Conservation (phyloP, 345 rosid genomes). For the Ceriops decandra region DNA sequence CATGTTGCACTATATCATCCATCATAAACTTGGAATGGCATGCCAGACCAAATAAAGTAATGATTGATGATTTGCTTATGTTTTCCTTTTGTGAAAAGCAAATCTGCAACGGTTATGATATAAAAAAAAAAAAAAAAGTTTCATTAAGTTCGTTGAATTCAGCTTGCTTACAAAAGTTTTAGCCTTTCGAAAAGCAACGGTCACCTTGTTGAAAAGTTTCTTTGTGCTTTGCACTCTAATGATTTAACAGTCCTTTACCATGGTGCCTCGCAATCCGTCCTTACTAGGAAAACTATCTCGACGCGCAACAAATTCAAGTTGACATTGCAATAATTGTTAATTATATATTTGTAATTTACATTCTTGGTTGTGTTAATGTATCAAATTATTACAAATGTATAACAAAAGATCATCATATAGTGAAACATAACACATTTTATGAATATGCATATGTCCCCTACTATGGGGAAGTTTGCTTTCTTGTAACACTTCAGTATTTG, state of each 20-base stretch:
- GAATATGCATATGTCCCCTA: too few species aligned
- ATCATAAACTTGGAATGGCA: background rate
- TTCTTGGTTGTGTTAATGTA: too few species aligned
- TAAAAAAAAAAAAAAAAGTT: background rate
- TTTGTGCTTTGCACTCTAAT: background rate
- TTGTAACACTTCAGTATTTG: too few species aligned
- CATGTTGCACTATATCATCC: too few species aligned
- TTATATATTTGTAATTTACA: too few species aligned
- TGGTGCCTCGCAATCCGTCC: background rate
- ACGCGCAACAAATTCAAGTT: too few species aligned
- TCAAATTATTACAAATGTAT: too few species aligned
- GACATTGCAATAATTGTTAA: too few species aligned
- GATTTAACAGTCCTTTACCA: background rate
- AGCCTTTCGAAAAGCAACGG: conserved; percentile 19
- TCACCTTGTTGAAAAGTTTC: conserved; percentile 8
- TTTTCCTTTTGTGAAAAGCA: background rate
- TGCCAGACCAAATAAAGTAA: background rate
- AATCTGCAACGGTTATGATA: conserved; percentile 8
- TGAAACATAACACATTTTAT: too few species aligned
- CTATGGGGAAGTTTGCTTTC: too few species aligned
- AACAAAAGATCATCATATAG: too few species aligned
- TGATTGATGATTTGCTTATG: background rate
- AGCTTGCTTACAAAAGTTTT: background rate
- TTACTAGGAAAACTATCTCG: too few species aligned
- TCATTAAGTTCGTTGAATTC: background rate